Conservation (phyloP, 495 filamentous ascomycete species). For the Jackrogersella multiformis region DNA sequence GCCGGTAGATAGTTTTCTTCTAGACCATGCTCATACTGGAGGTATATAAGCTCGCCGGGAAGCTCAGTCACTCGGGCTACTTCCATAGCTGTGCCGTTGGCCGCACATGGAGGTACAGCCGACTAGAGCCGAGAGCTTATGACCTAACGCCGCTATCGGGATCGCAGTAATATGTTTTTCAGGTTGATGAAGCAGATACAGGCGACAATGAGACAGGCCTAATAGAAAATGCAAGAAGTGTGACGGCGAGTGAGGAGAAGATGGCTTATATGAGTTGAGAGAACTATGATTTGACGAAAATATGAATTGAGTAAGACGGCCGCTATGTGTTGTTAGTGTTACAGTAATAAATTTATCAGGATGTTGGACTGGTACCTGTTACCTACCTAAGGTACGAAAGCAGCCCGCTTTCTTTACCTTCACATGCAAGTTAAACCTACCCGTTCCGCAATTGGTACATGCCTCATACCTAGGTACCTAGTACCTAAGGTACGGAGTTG, state of each 20-base stretch:
- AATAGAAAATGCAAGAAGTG: not conserved
- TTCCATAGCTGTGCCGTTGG: conserved; percentile 34
- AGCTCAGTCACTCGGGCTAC: conserved; percentile 42
- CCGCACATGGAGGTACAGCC: conserved; percentile 10
- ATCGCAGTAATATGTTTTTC: not conserved
- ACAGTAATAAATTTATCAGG: conserved; percentile 28
- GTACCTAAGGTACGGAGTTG: conserved; percentile 18
- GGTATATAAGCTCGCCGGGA: conserved; percentile 72
- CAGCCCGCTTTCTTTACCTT: conserved; percentile 44
- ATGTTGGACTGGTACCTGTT: not conserved
- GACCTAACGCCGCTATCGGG: not conserved
- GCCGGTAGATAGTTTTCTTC: conserved; percentile 84
- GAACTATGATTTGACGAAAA: not conserved
- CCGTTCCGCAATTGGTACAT: no score
- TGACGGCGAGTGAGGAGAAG: not conserved
- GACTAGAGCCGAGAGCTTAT: not conserved
- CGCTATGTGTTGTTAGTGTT: conserved; percentile 6
- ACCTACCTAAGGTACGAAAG: no score
- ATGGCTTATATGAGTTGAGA: no score
- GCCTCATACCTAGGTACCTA: no score
- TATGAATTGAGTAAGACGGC: conserved; percentile 27
- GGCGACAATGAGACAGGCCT: not conserved
- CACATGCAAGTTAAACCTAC: conserved; percentile 39
- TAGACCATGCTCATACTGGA: conserved; percentile 81
- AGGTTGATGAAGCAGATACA: not conserved